phyloP scores from a whole-genome alignment of 1,284 basidiomycete genomes.

The Ganoderma meredithae region DNA sequence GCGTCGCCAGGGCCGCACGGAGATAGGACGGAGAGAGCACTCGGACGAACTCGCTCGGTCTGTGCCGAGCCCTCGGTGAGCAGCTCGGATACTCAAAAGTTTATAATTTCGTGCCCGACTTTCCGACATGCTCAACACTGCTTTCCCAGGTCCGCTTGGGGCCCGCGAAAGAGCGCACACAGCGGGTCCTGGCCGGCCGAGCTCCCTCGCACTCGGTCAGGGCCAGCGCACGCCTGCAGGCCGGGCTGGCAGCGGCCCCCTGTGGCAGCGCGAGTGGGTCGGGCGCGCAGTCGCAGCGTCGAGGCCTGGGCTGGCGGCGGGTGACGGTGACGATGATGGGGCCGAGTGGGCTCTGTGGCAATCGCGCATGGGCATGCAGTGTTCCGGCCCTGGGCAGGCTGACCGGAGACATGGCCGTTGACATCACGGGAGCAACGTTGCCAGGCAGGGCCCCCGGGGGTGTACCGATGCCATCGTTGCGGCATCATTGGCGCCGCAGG shows the following conservation, averaged over 20 bases:
- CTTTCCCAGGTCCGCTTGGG: constrained; percentile 23
- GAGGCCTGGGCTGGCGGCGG: neutral
- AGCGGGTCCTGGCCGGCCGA: constrained; percentile 1
- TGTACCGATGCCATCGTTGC: constrained; percentile 39
- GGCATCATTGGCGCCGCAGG: constrained; percentile 36
- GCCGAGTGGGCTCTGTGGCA: constrained; percentile 7
- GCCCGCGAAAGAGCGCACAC: constrained; percentile 15
- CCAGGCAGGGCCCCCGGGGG: constrained; percentile 37
- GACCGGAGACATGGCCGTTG: constrained; percentile 27
- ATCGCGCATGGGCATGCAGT: constrained; percentile 23
- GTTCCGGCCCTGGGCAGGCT: constrained; percentile 31
- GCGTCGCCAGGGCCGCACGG: constrained; percentile 25
- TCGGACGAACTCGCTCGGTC: constrained; percentile 18
- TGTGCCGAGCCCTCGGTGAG: constrained; percentile 13
- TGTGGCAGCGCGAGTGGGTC: neutral
- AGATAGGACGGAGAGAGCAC: constrained; percentile 32
- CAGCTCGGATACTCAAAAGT: constrained; percentile 36
- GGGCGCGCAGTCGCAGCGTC: neutral
- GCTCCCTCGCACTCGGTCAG: neutral
- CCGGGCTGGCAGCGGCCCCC: too few relatives aligned
- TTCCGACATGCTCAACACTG: constrained; percentile 20
- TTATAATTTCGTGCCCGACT: constrained; percentile 36
- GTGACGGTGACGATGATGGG: neutral
- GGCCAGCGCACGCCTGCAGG: neutral
- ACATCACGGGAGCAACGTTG: constrained; percentile 40